Evolutionary conservation across 2,329 filamentous ascomycete genomes (phyloP).

Genomic region (Alternaria atra): DNA sequence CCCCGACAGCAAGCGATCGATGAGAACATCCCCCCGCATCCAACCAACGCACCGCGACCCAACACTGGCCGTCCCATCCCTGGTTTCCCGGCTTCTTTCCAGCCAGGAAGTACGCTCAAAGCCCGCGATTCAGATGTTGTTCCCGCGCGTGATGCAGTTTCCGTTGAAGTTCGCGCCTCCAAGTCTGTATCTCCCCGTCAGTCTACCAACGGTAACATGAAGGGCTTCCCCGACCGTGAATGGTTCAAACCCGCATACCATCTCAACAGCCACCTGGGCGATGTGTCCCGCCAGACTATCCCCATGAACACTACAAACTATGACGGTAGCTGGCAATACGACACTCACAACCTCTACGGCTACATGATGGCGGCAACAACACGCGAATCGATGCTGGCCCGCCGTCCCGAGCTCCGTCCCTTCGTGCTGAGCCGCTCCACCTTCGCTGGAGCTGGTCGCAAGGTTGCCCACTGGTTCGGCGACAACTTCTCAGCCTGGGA

Average conservation of each 20-base stretch:
- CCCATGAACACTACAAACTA: slow-evolving; percentile 73
- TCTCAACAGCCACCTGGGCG: slow-evolving; percentile 68
- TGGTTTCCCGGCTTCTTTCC: slow-evolving; percentile 74
- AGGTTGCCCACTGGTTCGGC: slow-evolving; percentile 69
- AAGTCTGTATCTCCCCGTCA: slow-evolving; percentile 24
- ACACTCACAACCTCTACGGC: slow-evolving; percentile 81
- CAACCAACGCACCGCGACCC: slow-evolving; percentile 62
- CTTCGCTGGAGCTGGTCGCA: slow-evolving; percentile 73
- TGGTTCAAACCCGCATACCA: slow-evolving; percentile 71
- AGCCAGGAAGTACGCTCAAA: slow-evolving; percentile 57
- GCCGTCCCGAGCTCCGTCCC: slow-evolving; percentile 71
- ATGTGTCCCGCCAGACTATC: slow-evolving; percentile 60
- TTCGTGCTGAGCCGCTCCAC: slow-evolving; percentile 79
- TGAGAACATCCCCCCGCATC: slow-evolving; percentile 65
- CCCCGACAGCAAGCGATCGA: slow-evolving; percentile 49
- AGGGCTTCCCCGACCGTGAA: slow-evolving; percentile 70
- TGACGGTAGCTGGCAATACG: slow-evolving; percentile 73
- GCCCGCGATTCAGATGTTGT: not conserved
- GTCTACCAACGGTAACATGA: slow-evolving; percentile 51
- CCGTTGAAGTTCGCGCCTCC: not conserved
- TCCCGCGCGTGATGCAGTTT: not conserved
- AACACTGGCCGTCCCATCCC: slow-evolving; percentile 70
- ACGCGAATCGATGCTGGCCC: slow-evolving; percentile 70
- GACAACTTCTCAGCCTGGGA: slow-evolving; percentile 60
- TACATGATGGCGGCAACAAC: slow-evolving; percentile 76